Evolutionary conservation across 345 rosid species (phyloP), one percentile per base, ranked within the genome.

Genomic region (Boechera divaricarpa): DNA sequence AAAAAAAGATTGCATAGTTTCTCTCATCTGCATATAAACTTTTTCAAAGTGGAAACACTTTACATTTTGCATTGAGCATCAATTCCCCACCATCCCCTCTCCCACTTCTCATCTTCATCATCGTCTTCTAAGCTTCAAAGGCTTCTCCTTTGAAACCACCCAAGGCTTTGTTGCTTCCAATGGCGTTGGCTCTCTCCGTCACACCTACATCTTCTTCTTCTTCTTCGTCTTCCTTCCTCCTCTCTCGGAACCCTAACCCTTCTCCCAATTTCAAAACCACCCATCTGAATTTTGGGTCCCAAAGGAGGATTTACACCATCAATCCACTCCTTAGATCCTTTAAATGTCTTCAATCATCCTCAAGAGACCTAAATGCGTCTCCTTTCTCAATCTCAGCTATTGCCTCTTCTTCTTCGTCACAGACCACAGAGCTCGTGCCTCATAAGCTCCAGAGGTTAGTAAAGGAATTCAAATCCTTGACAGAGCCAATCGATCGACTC

Each of bases 401-500:
- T 68, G 59, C 81, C 53, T 71, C 80, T 52, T 67, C 79, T 5
- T 82, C 89, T 9, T 54, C 88, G 0, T 84, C 91, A 3, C 80
- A 76, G 55, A 77, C 88, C 56, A 18, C 85, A 28, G 87, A 83
- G 41, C 78, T 83, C 16, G 83, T 84, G 10, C 82, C 92, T 1
- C 70, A 70, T 5, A 87, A 75, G 80, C 87, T 95, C 47, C 82
- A 80, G 15, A 71, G 81, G 28, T 57, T 96, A 64, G 78, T 89
- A 58, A 16, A 84, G 59, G 97, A 96, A 77, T 93, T 91, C 66
- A 82, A 83, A 66, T 86, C 96, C 69, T 72, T 90, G 9, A 7
- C 86, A 15, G 86, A 85, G 32, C 81, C 96, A 35, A 32, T 85
- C 16, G 93, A 91, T 79, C 84, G 95, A 31, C 85, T 93, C 41